phyloP scores from a whole-genome alignment of 2,329 filamentous ascomycete genomes.

The Penicillium sp. region DNA sequence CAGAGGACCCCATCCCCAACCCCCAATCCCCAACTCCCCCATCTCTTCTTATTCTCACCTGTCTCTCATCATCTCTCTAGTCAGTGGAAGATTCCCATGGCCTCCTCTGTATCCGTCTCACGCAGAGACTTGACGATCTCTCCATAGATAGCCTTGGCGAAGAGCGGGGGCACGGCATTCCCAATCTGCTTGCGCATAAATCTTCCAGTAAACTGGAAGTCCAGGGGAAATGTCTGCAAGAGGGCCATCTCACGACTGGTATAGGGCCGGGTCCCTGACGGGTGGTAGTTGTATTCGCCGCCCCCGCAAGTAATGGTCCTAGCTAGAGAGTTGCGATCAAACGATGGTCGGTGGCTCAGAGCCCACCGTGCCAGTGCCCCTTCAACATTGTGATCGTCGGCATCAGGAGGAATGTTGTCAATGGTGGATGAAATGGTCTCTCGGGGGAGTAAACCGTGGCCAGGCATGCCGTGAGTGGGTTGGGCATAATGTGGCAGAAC shows the following conservation, averaged over 20 bases:
- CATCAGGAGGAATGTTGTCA: conserved; percentile 37
- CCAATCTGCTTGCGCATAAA: conserved; percentile 63
- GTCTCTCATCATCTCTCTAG: background rate
- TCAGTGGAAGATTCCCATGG: background rate
- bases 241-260: conserved; percentile 67
- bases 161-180: conserved; percentile 69
- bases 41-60: background rate
- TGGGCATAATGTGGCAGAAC: conserved; percentile 63
- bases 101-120: conserved; percentile 35
- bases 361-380: conserved; percentile 22
- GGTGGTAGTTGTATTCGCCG: conserved; percentile 64
- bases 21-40: background rate
- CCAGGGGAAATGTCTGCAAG: conserved; percentile 66
- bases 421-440: conserved; percentile 47
- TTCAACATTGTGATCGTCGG: conserved; percentile 45
- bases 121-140: conserved; percentile 39
- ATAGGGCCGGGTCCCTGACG: conserved; percentile 60
- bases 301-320: conserved; percentile 63
- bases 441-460: conserved; percentile 32
- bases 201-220: conserved; percentile 55
- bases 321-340: conserved; percentile 51
- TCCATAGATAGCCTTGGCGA: conserved; percentile 42
- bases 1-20: background rate
- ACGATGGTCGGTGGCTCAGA: conserved; percentile 36
- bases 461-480: conserved; percentile 54